Evolutionary conservation across 139 green algal genomes (phyloP), one percentile per base, ranked within the genome.

Genomic region (Tetraselmis striata): DNA sequence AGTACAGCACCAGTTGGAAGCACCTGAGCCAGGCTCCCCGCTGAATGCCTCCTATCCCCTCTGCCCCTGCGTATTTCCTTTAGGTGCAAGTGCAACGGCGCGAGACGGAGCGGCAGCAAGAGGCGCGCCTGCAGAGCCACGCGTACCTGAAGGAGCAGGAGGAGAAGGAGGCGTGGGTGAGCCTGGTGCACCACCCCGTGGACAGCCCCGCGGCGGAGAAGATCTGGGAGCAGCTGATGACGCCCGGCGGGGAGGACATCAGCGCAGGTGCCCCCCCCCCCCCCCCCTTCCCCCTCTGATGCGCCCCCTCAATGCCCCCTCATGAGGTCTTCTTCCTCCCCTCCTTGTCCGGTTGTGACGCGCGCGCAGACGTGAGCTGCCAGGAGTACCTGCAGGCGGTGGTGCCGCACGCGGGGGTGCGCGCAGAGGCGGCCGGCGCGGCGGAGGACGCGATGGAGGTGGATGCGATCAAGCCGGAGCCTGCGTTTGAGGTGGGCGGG

Each of bases 21-120:
- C n/a, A n/a, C n/a, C n/a, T n/a, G n/a, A n/a, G n/a, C n/a, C n/a
- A n/a, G n/a, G n/a, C n/a, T n/a, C n/a, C n/a, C n/a, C n/a, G n/a
- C n/a, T n/a, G n/a, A n/a, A n/a, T n/a, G n/a, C n/a, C n/a, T n/a
- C n/a, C n/a, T n/a, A n/a, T n/a, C n/a, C n/a, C n/a, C n/a, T n/a
- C n/a, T n/a, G n/a, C n/a, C n/a, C n/a, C n/a, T n/a, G n/a, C n/a
- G n/a, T n/a, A n/a, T n/a, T n/a, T n/a, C n/a, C n/a, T n/a, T 30
- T 76, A 86, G 59, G 84, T 86, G 18, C 83, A 86, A 80, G 84
- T 96, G 67, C 87, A 90, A 86, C 84, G 90, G 79, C 86, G 92
- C 0, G 94, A 98, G 84, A 98, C 95, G 26, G 95, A 98, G 86
- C 86, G 91, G 27, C 95, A 98, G 85, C 76, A 88, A 82, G 91